Evolutionary conservation across 331 rosid species (phyloP).

Genomic region (Saraca asoca): DNA sequence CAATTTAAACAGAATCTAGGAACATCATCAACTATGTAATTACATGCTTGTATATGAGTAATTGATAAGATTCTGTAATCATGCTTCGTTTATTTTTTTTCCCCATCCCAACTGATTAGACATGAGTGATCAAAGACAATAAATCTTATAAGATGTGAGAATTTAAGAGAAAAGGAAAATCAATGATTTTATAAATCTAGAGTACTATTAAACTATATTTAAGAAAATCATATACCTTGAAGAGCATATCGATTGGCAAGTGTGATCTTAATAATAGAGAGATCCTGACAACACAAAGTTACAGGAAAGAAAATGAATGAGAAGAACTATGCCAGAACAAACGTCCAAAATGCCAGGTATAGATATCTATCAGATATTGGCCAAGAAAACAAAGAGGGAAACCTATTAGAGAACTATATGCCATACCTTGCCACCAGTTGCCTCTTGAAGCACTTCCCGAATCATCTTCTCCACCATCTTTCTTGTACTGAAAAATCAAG

Average conservation of each 20-base stretch:
- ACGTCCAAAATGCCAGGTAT: background rate
- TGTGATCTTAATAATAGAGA: conserved; percentile 70
- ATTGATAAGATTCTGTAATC: background rate
- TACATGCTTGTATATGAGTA: background rate
- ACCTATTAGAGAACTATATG: background rate
- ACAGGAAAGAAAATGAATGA: conserved; percentile 26
- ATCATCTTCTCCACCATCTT: conserved; percentile 79
- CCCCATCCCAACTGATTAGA: too few species aligned
- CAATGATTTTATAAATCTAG: background rate
- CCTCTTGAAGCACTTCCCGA: conserved; percentile 84
- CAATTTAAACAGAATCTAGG: background rate
- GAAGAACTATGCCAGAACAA: conserved; percentile 4
- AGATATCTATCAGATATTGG: too few species aligned
- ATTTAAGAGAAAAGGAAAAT: background rate
- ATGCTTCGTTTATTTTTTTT: too few species aligned
- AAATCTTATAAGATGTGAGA: background rate
- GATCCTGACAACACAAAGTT: conserved; percentile 53
- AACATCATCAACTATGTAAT: background rate
- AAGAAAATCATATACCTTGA: conserved; percentile 48
- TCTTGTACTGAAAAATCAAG: conserved; percentile 53
- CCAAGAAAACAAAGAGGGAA: too few species aligned
- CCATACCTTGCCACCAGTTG: conserved; percentile 97
- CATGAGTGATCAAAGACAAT: too few species aligned
- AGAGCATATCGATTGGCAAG: conserved; percentile 39
- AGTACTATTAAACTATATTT: background rate